Evolutionary conservation across 768 basidiomycete species (phyloP), one percentile per base, ranked within the genome.

Genomic region (Hebeloma cylindrosporum): DNA sequence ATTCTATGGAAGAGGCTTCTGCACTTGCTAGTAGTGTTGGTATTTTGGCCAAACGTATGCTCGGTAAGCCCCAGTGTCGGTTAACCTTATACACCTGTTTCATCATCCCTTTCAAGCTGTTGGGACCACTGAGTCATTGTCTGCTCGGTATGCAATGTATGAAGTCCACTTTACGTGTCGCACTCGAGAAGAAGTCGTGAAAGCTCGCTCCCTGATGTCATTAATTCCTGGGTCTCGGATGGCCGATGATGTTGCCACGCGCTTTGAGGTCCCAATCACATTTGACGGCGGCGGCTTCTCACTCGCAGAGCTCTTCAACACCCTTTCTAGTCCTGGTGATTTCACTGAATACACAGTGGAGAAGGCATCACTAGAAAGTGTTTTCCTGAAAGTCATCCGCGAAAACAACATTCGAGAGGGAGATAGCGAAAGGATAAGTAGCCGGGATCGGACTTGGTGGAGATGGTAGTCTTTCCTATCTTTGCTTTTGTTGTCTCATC

Each of bases 1-100:
- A 88, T 60, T 87, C 85, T 0, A 89, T 89, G 87, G 88, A 88
- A 63, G 88, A 91, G 62, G 87, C 85, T 2, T 84, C 85, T 13
- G 85, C 85, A 5, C 69, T 90, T 1, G 84, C 88, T 1, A 83
- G 73, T 54, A 80, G 82, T 58, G 88, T 89, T 13, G 86, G 85
- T 16, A 89, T 90, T 43, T 64, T 91, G 9, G 84, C 88, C 1
- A 80, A 79, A 43, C 75, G 74, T 38, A 69, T 90, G 67, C 73
- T 90, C 1, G 83, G 83, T 83, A 52, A 38, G 74, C 25, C 37
- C 29, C 34, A 14, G 27, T 14, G 38, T 35, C 35, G 14, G 35
- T n/a, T 10, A n/a, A 20, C 10, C 11, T 6, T 34, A 28, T 10
- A 16, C 42, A 5, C 27, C 28, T 7, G 6, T 26, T 34, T 41